Conservation (phyloP, 2,329 filamentous ascomycete species). For the Colletotrichum tropicicola region DNA sequence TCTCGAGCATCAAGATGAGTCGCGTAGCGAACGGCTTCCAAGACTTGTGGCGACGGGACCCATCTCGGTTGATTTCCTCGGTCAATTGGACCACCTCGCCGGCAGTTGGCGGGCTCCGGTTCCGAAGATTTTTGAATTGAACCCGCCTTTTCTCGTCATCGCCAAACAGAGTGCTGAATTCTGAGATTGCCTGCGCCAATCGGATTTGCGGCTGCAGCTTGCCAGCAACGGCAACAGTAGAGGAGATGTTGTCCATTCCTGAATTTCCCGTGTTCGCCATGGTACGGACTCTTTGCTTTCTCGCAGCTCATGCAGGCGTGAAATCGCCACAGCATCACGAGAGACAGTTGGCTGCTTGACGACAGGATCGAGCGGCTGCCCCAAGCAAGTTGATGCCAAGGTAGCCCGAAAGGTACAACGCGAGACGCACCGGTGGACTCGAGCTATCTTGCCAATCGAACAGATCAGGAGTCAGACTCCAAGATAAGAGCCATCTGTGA, state of each 20-base stretch:
- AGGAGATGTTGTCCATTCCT: not conserved
- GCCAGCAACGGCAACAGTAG: not conserved
- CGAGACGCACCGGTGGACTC: too few species aligned
- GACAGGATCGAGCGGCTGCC: too few species aligned
- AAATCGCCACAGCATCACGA: too few species aligned
- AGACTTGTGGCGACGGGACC: constrained; percentile 26
- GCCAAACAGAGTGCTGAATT: constrained; percentile 47
- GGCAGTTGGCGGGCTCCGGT: constrained; percentile 36
- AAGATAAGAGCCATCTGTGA: too few species aligned
- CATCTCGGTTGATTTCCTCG: constrained; percentile 43
- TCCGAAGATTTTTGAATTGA: constrained; percentile 29
- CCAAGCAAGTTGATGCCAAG: too few species aligned
- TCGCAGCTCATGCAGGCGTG: too few species aligned
- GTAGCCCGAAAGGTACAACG: too few species aligned
- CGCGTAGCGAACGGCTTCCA: constrained; percentile 48
- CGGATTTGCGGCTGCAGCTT: constrained; percentile 44
- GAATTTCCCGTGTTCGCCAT: too few species aligned
- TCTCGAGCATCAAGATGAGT: constrained; percentile 48
- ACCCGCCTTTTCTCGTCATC: constrained; percentile 44
- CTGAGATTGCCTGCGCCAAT: constrained; percentile 47
- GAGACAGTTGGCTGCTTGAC: too few species aligned
- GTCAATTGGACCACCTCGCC: constrained; percentile 50
- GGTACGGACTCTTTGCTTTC: too few species aligned
- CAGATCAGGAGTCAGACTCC: too few species aligned
- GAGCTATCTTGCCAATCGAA: too few species aligned